Evolutionary conservation across 2,329 filamentous ascomycete genomes (phyloP).

Genomic region (Amesomyces nigricolor): DNA sequence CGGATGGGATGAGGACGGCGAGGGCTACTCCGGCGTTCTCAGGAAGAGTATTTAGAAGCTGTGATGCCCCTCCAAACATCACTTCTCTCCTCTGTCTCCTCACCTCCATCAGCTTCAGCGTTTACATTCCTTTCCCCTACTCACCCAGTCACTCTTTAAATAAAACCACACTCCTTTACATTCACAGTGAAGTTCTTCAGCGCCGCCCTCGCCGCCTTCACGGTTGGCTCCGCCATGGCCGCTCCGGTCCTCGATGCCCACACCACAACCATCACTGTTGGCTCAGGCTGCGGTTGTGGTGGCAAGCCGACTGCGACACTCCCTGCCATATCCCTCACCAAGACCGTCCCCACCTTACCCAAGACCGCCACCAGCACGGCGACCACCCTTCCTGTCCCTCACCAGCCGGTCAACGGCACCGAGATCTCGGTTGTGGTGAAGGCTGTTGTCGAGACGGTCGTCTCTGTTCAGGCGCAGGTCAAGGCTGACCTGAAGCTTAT

Average conservation of each 20-base stretch:
- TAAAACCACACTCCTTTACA: not conserved
- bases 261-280: not conserved
- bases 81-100: not conserved
- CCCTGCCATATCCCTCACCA: not conserved
- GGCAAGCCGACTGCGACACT: not conserved
- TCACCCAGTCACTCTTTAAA: not conserved
- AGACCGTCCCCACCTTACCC: not conserved
- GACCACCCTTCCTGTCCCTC: not conserved
- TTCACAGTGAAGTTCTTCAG: conserved; percentile 24
- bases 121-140: not conserved
- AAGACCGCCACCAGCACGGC: not conserved
- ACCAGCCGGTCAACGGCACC: not conserved
- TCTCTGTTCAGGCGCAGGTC: conserved; percentile 11
- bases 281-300: not conserved
- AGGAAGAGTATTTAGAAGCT: conserved; percentile 1
- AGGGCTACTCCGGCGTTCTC: not conserved
- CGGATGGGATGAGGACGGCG: not conserved
- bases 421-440: not conserved
- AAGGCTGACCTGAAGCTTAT: conserved; percentile 10
- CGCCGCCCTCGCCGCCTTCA: conserved; percentile 19
- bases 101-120: conserved; percentile 5
- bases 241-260: conserved; percentile 10
- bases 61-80: not conserved
- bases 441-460: not conserved
- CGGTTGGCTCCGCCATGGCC: conserved; percentile 20